These are phyloP conservation scores for Maudiozyma humilis DNA, from an alignment of 1,139 yeast genomes.

Conservation along the genomic window DNA sequence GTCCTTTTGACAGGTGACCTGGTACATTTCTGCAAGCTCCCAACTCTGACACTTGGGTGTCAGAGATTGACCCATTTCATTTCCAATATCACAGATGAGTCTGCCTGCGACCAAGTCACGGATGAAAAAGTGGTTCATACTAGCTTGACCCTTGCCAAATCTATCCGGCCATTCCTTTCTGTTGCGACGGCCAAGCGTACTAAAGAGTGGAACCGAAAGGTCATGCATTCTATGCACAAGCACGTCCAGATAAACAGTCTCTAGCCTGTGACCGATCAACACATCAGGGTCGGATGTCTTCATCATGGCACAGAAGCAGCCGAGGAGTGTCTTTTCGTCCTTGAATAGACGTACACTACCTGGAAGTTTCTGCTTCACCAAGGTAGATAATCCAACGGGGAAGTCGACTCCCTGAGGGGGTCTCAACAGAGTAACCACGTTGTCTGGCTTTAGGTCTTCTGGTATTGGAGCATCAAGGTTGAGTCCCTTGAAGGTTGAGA, in stretches of 20 bases:
- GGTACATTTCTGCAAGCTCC: slow-evolving; percentile 89
- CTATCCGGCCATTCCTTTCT: slow-evolving; percentile 69
- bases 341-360: slow-evolving; percentile 48
- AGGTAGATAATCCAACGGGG: slow-evolving; percentile 27
- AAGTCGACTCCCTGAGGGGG: slow-evolving; percentile 67
- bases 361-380: slow-evolving; percentile 26
- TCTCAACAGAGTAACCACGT: slow-evolving; percentile 61
- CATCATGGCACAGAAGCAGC: slow-evolving; percentile 63
- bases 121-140: slow-evolving; percentile 41
- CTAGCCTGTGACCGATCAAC: slow-evolving; percentile 78
- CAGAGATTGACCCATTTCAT: slow-evolving; percentile 89
- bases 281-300: slow-evolving; percentile 83
- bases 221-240: slow-evolving; percentile 77
- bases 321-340: slow-evolving; percentile 65
- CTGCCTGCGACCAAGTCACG: slow-evolving; percentile 79
- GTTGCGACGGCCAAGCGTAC: slow-evolving; percentile 74
- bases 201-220: slow-evolving; percentile 65
- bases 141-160: slow-evolving; percentile 46
- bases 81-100: slow-evolving; percentile 82
- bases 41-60: slow-evolving; percentile 93
- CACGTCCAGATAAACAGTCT: slow-evolving; percentile 69
- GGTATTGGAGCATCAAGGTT: slow-evolving; percentile 68
- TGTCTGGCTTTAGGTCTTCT: slow-evolving; percentile 47
- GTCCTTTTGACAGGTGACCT: slow-evolving; percentile 57
- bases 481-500: slow-evolving; percentile 57